Evolutionary conservation across 108 stramenopile species (phyloP), one percentile per base, ranked within the genome.

Genomic region (Schizochytrium sp.): DNA sequence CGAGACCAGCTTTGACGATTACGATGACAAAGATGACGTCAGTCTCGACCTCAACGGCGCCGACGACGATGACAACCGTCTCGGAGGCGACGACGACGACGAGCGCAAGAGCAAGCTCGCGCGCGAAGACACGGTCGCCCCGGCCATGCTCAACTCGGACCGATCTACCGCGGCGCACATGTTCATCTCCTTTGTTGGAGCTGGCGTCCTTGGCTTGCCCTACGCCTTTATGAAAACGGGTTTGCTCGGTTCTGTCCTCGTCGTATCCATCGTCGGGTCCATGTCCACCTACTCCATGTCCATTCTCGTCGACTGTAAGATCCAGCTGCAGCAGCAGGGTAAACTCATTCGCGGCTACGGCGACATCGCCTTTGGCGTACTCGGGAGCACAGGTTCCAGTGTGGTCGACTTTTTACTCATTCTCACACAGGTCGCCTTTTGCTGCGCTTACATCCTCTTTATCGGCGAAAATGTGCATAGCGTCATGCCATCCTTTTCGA

Each of bases 101-200:
- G 41, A 41, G 63, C 41, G 25, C 8, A 8, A 69, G 63, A 41
- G 25, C 25, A 69, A 69, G 63, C 34, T 28, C 8, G 25, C 63
- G 6, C 41, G 34, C 41, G 63, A 69, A 41, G 63, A 69, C 25
- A 41, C 18, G 8, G 41, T 41, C 18, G 34, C 63, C 0, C 25
- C 63, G 8, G 25, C 63, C 63, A 28, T 83, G 45, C 76, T 83
- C 76, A 83, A 83, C 76, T 83, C 76, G 6, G 76, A 83, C 28
- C 76, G 76, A 6, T 83, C 76, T 5, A 83, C 76, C 6, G 76
- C 76, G 51, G 76, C 76, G 14, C 76, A 83, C 23, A 83, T 83
- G 76, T 83, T 83, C 76, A 83, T 83, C 76, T 83, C 76, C 51
- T 83, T 83, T 83, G 51, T 83, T 25, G 76, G 76, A 12, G 76